phyloP scores from a whole-genome alignment of 2,329 filamentous ascomycete species.

The Rhinocladiella mackenziei region DNA sequence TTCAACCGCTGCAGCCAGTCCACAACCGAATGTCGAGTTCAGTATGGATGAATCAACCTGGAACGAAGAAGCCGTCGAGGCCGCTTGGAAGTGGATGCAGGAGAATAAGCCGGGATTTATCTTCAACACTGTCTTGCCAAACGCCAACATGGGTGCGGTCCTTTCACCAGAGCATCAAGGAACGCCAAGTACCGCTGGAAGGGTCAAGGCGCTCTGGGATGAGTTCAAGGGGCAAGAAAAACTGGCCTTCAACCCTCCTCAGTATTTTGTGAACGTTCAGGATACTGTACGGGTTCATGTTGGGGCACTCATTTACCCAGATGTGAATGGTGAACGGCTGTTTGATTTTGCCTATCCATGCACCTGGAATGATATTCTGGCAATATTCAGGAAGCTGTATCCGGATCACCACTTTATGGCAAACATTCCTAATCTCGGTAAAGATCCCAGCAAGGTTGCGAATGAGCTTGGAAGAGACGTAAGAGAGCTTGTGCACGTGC shows the following conservation, averaged over 20 bases:
- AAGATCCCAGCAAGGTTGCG: too few relatives aligned
- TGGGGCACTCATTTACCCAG: constrained; percentile 47
- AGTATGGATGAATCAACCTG: constrained; percentile 37
- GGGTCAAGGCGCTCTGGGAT: too few relatives aligned
- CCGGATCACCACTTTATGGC: too few relatives aligned
- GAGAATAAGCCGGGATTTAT: constrained; percentile 32
- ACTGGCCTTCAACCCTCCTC: constrained; percentile 34
- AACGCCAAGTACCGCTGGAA: constrained; percentile 18
- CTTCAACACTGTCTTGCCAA: too few relatives aligned
- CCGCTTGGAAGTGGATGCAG: constrained; percentile 39
- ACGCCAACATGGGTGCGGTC: too few relatives aligned
- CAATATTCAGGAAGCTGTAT: too few relatives aligned
- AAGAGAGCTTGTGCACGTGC: too few relatives aligned
- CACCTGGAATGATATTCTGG: constrained; percentile 45
- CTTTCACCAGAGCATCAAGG: constrained; percentile 18
- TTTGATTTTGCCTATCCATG: constrained; percentile 51
- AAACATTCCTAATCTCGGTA: too few relatives aligned
- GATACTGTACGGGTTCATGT: constrained; percentile 53
- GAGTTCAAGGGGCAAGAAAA: constrained; percentile 32
- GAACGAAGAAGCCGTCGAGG: constrained; percentile 36
- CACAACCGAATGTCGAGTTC: constrained; percentile 37
- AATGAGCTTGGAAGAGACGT: too few relatives aligned
- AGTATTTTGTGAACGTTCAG: constrained; percentile 38
- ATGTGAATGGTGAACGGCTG: constrained; percentile 49
- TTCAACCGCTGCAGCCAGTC: constrained; percentile 19